Evolutionary conservation across 1,284 basidiomycete species (phyloP).

Genomic region (Papiliotrema terrestris): DNA sequence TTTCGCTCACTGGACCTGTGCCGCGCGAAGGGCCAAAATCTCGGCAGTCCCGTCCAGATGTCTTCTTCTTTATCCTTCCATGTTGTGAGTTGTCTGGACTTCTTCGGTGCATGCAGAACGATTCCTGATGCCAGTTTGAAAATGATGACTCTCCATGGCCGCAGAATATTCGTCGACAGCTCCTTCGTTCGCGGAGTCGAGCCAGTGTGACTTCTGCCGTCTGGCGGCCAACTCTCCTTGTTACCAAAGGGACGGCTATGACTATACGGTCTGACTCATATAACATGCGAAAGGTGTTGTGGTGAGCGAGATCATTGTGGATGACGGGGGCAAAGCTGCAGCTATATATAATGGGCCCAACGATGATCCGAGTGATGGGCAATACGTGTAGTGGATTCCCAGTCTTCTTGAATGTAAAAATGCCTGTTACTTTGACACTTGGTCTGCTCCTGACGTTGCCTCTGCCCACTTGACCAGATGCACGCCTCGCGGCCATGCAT

Average conservation of each 20-base stretch:
- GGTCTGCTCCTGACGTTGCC: no score
- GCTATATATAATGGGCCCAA: no score
- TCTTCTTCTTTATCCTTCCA: constrained; percentile 28
- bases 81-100: constrained; percentile 3
- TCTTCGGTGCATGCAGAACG: not conserved
- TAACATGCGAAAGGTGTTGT: not conserved
- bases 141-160: constrained; percentile 37
- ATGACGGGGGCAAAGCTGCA: no score
- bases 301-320: no score
- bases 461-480: no score
- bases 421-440: no score
- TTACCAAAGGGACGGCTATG: constrained; percentile 37
- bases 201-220: constrained; percentile 34
- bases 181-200: constrained; percentile 9
- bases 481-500: no score
- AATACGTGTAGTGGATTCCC: no score
- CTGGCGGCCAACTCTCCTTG: constrained; percentile 40
- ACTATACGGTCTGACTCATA: constrained; percentile 34
- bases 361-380: no score
- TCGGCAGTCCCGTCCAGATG: not conserved
- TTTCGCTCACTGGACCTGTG: not conserved
- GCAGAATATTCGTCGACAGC: constrained; percentile 32
- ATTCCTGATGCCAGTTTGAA: constrained; percentile 5
- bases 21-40: not conserved
- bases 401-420: not conserved